A percentile compares a stretch with the other conserved stretches of the same genome.
Evolutionary conservation across 129 eudicot genomes (phyloP).

Genomic region (Dittrichia graveolens): DNA sequence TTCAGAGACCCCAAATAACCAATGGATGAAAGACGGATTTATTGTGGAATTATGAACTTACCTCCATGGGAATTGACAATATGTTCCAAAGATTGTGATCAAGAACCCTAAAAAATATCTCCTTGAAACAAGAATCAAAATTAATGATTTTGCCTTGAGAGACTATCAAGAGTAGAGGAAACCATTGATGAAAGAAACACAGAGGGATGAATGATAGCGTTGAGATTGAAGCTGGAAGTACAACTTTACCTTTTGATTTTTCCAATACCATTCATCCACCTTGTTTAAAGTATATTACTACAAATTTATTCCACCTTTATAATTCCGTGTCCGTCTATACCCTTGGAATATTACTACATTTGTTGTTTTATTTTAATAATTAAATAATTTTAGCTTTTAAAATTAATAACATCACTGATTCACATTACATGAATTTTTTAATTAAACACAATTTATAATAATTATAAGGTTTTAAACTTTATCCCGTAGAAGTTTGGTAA

Average conservation of each 20-base stretch:
- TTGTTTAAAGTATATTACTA: not conserved
- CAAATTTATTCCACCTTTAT: not conserved
- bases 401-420: too few relatives aligned
- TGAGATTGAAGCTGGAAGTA: constrained; percentile 26
- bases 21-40: constrained; percentile 13
- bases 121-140: not conserved
- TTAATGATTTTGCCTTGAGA: constrained; percentile 13
- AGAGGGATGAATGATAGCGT: constrained; percentile 31
- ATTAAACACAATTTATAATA: too few relatives aligned
- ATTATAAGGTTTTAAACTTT: too few relatives aligned
- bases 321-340: not conserved
- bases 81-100: constrained; percentile 24
- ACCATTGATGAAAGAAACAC: constrained; percentile 10
- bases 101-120: constrained; percentile 21
- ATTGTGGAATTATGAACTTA: constrained; percentile 11
- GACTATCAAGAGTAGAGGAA: not conserved
- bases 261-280: constrained; percentile 38
- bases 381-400: constrained; percentile 1
- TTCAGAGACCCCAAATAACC: constrained; percentile 2
- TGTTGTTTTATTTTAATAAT: too few relatives aligned
- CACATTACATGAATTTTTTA: too few relatives aligned
- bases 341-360: too few relatives aligned
- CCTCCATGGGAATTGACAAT: constrained; percentile 32
- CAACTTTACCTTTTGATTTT: constrained; percentile 44
- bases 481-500: too few relatives aligned